Conservation (phyloP, 2,329 filamentous ascomycete genomes). For the Calycina herbarum region DNA sequence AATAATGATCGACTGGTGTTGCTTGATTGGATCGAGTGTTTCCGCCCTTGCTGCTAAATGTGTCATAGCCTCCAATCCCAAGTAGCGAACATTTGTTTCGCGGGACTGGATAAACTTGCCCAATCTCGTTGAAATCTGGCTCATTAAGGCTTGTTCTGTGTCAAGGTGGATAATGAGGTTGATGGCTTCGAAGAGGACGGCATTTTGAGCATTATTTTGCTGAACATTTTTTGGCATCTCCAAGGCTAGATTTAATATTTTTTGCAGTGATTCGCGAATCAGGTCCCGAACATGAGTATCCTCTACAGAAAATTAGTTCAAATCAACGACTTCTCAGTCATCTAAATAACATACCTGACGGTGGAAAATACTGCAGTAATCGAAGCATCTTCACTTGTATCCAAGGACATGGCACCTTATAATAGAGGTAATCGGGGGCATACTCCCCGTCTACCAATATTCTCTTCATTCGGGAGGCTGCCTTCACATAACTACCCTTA, state of each 20-base stretch:
- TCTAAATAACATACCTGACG: constrained; percentile 64
- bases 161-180: constrained; percentile 98
- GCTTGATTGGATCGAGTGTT: constrained; percentile 95
- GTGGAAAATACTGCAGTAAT: constrained; percentile 92
- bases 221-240: constrained; percentile 98
- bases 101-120: constrained; percentile 96
- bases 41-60: constrained; percentile 92
- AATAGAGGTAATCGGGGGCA: constrained; percentile 90
- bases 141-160: constrained; percentile 91
- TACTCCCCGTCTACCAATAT: constrained; percentile 90
- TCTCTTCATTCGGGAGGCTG: constrained; percentile 82
- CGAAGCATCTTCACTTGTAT: constrained; percentile 93
- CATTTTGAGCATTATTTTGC: constrained; percentile 98
- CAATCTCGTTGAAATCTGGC: constrained; percentile 86
- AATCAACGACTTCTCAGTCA: no score
- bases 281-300: constrained; percentile 89
- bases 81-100: constrained; percentile 95
- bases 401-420: constrained; percentile 99
- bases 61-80: constrained; percentile 96
- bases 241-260: constrained; percentile 86
- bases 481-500: constrained; percentile 91
- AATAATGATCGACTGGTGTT: constrained; percentile 94
- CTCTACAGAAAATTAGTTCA: constrained; percentile 53
- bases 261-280: constrained; percentile 87
- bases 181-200: constrained; percentile 96